Evolutionary conservation across 441 rosid species (phyloP).

Genomic region (Theobroma grandiflorum): DNA sequence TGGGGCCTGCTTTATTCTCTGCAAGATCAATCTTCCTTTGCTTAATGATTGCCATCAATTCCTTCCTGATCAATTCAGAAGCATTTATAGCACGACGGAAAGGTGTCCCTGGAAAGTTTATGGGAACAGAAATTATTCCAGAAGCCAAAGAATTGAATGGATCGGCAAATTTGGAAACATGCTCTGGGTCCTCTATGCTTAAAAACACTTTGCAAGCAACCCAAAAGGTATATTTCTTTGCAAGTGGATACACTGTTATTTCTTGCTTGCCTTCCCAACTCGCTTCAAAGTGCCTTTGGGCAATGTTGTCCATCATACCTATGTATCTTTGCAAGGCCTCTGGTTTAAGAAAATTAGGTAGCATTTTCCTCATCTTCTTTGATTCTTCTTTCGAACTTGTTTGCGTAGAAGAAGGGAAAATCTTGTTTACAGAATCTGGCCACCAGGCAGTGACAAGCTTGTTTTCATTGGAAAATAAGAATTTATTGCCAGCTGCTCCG

Average conservation of each 20-base stretch:
- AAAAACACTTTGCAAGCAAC: conserved; percentile 49
- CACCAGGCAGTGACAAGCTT: conserved; percentile 61
- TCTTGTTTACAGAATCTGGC: conserved; percentile 57
- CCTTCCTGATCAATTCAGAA: conserved; percentile 44
- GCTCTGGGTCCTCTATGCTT: conserved; percentile 46
- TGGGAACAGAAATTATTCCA: conserved; percentile 49
- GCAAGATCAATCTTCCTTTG: conserved; percentile 49
- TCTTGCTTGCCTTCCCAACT: conserved; percentile 45
- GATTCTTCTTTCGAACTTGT: conserved; percentile 55
- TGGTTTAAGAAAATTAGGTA: conserved; percentile 48
- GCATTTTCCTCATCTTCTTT: conserved; percentile 48
- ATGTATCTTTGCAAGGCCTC: conserved; percentile 54
- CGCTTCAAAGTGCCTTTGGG: conserved; percentile 42
- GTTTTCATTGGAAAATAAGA: conserved; percentile 60
- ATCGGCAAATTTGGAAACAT: conserved; percentile 40
- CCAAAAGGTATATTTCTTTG: conserved; percentile 55
- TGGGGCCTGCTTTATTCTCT: conserved; percentile 19
- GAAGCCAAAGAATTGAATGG: conserved; percentile 48
- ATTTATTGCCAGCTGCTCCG: conserved; percentile 47
- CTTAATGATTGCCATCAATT: conserved; percentile 44
- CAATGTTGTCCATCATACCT: conserved; percentile 51
- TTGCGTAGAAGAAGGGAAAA: conserved; percentile 52
- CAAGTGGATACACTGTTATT: conserved; percentile 47
- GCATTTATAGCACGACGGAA: conserved; percentile 49
- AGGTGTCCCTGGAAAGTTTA: conserved; percentile 52